A percentile compares a stretch with the other conserved stretches of the same genome.
These are phyloP conservation scores for Alternaria solani DNA, from an alignment of 2,329 filamentous ascomycete genomes.

Conservation along the genomic window DNA sequence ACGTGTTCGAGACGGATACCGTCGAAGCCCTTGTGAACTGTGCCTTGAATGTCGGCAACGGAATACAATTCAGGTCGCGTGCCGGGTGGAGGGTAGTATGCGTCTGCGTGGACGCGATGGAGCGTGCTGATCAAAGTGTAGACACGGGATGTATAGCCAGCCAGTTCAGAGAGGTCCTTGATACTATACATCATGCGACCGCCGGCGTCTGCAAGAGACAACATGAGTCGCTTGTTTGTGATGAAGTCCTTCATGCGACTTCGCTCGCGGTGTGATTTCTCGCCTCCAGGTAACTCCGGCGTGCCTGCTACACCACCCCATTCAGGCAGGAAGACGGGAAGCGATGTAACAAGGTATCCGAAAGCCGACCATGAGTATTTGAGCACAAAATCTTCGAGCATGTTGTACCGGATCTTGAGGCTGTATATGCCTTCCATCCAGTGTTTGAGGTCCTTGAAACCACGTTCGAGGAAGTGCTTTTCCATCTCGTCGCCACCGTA, in stretches of 20 bases:
- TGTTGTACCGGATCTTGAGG: constrained; percentile 97
- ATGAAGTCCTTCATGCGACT: constrained; percentile 98
- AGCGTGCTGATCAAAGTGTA: constrained; percentile 95
- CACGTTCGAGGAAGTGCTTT: constrained; percentile 87
- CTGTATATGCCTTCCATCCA: constrained; percentile 99
- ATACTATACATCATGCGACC: constrained; percentile 99
- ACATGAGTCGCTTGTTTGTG: constrained; percentile 97
- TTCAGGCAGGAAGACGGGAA: constrained; percentile 92
- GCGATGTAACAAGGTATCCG: constrained; percentile 89
- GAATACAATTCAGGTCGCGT: constrained; percentile 83
- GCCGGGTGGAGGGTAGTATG: constrained; percentile 76
- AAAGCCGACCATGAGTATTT: constrained; percentile 99
- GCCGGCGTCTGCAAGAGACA: constrained; percentile 94
- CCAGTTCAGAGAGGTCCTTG: constrained; percentile 95
- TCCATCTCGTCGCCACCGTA: constrained; percentile 97
- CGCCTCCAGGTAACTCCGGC: constrained; percentile 65
- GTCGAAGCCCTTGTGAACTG: constrained; percentile 92
- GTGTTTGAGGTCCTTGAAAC: constrained; percentile 89
- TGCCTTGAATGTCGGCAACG: constrained; percentile 89
- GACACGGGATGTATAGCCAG: constrained; percentile 93
- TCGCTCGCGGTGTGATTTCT: constrained; percentile 71
- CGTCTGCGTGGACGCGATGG: constrained; percentile 89
- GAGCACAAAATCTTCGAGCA: constrained; percentile 95
- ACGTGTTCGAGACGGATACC: constrained; percentile 93
- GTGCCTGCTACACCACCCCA: constrained; percentile 86